Evolutionary conservation across 208 protist species (phyloP), one percentile per base, ranked within the genome.

Genomic region (Wallacemonas sp.): DNA sequence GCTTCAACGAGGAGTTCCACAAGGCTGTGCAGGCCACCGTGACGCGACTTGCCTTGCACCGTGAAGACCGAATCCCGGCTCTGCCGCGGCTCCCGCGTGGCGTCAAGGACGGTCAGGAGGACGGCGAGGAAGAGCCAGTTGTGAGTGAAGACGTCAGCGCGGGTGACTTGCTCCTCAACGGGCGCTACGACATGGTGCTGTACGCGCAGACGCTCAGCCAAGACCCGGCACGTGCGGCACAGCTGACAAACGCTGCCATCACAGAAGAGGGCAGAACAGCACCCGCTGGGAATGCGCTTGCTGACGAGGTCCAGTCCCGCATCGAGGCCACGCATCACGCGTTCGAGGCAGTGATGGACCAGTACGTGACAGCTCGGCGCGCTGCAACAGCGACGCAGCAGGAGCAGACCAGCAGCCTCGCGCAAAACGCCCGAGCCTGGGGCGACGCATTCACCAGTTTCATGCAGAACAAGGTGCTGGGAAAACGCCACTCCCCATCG

Each of bases 1-100:
- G 85, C 11, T 86, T 91, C 70, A 70, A 54, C 16, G 33, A 73
- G 34, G 77, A 61, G 17, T 76, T 83, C 60, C 77, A 83, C 61
- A 66, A 58, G 9, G 48, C 55, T 3, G 70, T 85, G 4, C 83
- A 89, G 61, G 21, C 57, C 21, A 39, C 56, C 56, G 72, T 81
- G 69, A 89, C 79, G n/a, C 44, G 61, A 6, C 66, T 60, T 0
- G 78, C 68, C 0, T 65, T 85, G 16, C 73, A 74, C 46, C 58
- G 68, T 32, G 74, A 80, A 41, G 70, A 68, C 8, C 71, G 70
- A 33, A 24, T 58, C 9, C 47, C 47, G 11, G 39, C 36, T 48
- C 14, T 43, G 38, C 17, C 54, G 4, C 32, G 26, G 19, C n/a
- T n/a, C n/a, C n/a, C n/a, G n/a, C n/a, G n/a, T n/a, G n/a, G n/a